Evolutionary conservation across 305 asterid species (phyloP).

Genomic region (Striga hermonthica): DNA sequence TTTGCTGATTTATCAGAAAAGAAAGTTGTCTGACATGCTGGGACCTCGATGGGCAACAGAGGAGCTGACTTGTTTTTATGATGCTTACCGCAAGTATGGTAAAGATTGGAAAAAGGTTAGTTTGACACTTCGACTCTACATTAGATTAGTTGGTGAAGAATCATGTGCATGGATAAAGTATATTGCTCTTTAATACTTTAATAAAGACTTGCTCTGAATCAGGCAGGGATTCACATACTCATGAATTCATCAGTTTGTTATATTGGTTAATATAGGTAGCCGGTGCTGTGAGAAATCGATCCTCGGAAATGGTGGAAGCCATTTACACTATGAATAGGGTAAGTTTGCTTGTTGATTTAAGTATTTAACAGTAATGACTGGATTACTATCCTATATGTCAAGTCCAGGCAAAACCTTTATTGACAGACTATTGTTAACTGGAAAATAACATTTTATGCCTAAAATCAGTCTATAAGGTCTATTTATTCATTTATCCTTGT

Average conservation of each 20-base stretch:
- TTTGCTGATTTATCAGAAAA: slow-evolving; percentile 49
- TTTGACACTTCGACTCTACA: slow-evolving; percentile 14
- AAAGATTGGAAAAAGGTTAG: slow-evolving; percentile 94
- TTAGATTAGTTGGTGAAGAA: slow-evolving; percentile 19
- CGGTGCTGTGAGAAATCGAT: slow-evolving; percentile 61
- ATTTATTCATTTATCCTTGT: background rate
- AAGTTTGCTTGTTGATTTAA: slow-evolving; percentile 27
- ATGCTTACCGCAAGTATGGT: slow-evolving; percentile 70
- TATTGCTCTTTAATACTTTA: background rate
- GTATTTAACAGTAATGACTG: slow-evolving; percentile 17
- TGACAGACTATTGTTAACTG: slow-evolving; percentile 14
- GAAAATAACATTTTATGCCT: slow-evolving; percentile 26
- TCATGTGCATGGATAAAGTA: slow-evolving; percentile 13
- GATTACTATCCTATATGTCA: slow-evolving; percentile 16
- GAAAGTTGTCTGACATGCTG: slow-evolving; percentile 76
- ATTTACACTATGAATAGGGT: slow-evolving; percentile 84
- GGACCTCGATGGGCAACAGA: slow-evolving; percentile 84
- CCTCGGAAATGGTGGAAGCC: slow-evolving; percentile 85
- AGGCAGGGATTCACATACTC: slow-evolving; percentile 9
- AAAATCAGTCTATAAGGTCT: slow-evolving; percentile 18
- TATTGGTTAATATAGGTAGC: slow-evolving; percentile 55
- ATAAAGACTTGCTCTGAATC: background rate
- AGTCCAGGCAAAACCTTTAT: slow-evolving; percentile 15
- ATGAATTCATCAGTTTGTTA: slow-evolving; percentile 22
- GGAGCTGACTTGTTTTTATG: slow-evolving; percentile 74